A percentile compares a stretch with the other conserved stretches of the same genome.
Evolutionary conservation across 2,329 filamentous ascomycete species (phyloP).

Genomic region (Fusarium tjaetaba): DNA sequence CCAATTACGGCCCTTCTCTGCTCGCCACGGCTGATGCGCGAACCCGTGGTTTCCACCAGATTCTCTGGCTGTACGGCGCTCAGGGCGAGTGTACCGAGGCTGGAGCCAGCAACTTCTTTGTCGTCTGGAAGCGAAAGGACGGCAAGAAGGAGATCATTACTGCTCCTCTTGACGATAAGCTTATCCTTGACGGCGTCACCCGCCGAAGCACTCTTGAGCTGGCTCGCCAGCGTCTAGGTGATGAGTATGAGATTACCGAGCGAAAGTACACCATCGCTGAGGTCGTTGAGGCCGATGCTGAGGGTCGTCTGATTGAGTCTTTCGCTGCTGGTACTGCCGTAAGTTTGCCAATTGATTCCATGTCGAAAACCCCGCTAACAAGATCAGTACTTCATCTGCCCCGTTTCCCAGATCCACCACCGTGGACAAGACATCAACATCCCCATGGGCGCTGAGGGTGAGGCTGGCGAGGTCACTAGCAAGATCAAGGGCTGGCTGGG

Average conservation of each 20-base stretch:
- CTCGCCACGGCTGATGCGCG: constrained; percentile 81
- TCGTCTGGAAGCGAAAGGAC: constrained; percentile 72
- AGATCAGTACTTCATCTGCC: constrained; percentile 73
- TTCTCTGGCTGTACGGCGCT: constrained; percentile 90
- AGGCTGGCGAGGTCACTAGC: constrained; percentile 64
- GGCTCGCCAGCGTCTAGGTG: constrained; percentile 68
- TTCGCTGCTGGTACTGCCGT: constrained; percentile 90
- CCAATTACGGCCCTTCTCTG: constrained; percentile 90
- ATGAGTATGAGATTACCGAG: constrained; percentile 78
- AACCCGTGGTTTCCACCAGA: constrained; percentile 81
- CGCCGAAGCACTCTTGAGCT: constrained; percentile 81
- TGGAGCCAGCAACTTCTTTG: constrained; percentile 91
- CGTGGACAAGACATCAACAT: constrained; percentile 71
- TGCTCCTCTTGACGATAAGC: constrained; percentile 80
- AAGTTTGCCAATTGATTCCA: constrained; percentile 51
- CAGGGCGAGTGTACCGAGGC: constrained; percentile 87
- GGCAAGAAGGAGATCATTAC: constrained; percentile 76
- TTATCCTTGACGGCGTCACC: constrained; percentile 92
- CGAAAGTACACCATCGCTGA: constrained; percentile 84
- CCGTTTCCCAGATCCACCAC: constrained; percentile 75
- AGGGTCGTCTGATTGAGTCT: constrained; percentile 83
- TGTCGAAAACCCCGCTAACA: constrained; percentile 24
- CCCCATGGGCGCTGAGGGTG: constrained; percentile 64
- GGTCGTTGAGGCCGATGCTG: constrained; percentile 74
- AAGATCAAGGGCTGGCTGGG: constrained; percentile 73